Evolutionary conservation across 257 asterid species (phyloP).

Genomic region (Gentiana macrophylla): DNA sequence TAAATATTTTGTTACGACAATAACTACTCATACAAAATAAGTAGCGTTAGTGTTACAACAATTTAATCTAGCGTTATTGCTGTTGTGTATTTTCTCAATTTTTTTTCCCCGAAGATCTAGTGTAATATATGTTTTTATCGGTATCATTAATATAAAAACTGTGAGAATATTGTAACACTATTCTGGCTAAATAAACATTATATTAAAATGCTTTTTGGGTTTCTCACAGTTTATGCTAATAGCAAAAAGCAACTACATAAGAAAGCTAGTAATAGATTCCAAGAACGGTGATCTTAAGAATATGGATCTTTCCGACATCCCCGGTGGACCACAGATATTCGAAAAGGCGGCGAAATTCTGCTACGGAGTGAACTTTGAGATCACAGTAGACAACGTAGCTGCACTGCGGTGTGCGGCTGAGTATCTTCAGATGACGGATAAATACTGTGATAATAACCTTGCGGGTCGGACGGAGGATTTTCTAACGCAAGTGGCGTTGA

Average conservation of each 20-base stretch:
- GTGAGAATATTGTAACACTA: no score
- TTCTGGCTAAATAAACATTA: no score
- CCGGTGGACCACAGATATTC: conserved; percentile 90
- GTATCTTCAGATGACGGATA: conserved; percentile 80
- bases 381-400: conserved; percentile 87
- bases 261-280: conserved; percentile 56
- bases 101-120: background rate
- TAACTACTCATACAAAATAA: no score
- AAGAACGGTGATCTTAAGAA: conserved; percentile 53
- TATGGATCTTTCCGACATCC: conserved; percentile 59
- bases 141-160: no score
- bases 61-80: background rate
- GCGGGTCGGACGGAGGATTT: conserved; percentile 84
- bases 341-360: conserved; percentile 93
- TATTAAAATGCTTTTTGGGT: background rate
- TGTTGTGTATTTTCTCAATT: background rate
- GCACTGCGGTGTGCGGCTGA: conserved; percentile 91
- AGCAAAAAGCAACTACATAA: conserved; percentile 83
- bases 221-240: conserved; percentile 79
- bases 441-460: conserved; percentile 60
- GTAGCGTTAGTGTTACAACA: no score
- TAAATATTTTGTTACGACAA: no score
- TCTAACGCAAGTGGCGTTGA: conserved; percentile 64
- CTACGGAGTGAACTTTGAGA: conserved; percentile 92
- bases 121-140: no score